phyloP scores from a whole-genome alignment of 768 basidiomycete species.

The Agaricus subrufescens region DNA sequence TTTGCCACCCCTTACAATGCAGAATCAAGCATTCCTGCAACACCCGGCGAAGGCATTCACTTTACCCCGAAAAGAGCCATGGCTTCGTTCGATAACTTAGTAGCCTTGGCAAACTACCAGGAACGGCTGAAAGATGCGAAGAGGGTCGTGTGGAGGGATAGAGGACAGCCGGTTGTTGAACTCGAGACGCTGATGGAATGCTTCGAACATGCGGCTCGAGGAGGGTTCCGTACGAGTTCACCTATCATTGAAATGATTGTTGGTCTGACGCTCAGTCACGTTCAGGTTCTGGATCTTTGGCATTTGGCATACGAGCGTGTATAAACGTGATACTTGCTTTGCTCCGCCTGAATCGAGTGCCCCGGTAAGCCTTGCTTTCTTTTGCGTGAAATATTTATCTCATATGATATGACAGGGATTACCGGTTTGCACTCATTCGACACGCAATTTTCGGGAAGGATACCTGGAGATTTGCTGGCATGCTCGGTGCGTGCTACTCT shows the following conservation, averaged over 20 bases:
- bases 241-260: neutral
- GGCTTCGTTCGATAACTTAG: conserved; percentile 79
- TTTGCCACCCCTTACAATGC: neutral
- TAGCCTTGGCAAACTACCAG: conserved; percentile 81
- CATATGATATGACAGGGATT: conserved; percentile 35
- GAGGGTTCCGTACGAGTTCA: conserved; percentile 61
- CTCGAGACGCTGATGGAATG: conserved; percentile 60
- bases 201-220: conserved; percentile 63
- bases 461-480: conserved; percentile 78
- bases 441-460: conserved; percentile 84
- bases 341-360: conserved; percentile 63
- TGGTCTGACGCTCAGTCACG: neutral
- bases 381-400: neutral
- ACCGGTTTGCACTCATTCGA: conserved; percentile 61
- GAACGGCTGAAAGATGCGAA: conserved; percentile 68
- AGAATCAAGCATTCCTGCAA: conserved; percentile 12
- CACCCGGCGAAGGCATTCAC: conserved; percentile 28
- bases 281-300: conserved; percentile 76
- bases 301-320: conserved; percentile 76
- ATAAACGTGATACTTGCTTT: conserved; percentile 78
- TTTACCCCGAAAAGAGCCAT: conserved; percentile 55
- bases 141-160: conserved; percentile 79
- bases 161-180: conserved; percentile 71
- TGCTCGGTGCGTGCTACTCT: conserved; percentile 57
- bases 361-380: conserved; percentile 43